phyloP scores from a whole-genome alignment of 1,284 basidiomycete genomes.

The Apiotrichum sp. region DNA sequence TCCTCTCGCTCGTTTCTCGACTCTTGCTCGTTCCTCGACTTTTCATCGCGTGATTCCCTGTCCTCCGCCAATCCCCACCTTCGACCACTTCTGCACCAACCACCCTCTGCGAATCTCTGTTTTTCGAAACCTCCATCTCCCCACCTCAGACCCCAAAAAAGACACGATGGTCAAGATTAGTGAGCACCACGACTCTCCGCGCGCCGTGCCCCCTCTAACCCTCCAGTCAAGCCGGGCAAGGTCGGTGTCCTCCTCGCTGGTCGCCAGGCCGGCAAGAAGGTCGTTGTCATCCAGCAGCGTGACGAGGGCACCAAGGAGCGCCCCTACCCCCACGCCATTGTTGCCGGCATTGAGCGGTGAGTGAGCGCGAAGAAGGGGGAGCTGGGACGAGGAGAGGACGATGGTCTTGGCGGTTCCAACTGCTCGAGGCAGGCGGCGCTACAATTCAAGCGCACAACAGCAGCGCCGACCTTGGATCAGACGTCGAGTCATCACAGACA shows the following conservation, averaged over 20 bases:
- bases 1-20: neutral
- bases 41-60: neutral
- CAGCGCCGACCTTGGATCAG: no score
- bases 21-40: neutral
- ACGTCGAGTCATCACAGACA: no score
- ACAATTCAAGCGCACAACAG: no score
- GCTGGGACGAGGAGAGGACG: no score
- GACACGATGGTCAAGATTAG: no score
- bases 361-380: constrained; percentile 6
- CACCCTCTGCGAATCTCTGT: no score
- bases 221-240: constrained; percentile 59
- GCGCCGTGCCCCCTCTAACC: no score
- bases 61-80: neutral
- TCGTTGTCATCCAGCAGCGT: constrained; percentile 89
- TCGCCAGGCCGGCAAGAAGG: constrained; percentile 97
- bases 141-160: no score
- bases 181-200: no score
- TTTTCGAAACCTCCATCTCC: no score
- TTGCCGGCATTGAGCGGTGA: constrained; percentile 79
- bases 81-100: neutral
- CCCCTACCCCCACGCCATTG: constrained; percentile 90
- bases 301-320: constrained; percentile 83
- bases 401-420: no score
- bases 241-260: constrained; percentile 94
- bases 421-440: no score